Base-by-base conservation (phyloP, 1,284 basidiomycete species). In the Flammula alnicola region DNA sequence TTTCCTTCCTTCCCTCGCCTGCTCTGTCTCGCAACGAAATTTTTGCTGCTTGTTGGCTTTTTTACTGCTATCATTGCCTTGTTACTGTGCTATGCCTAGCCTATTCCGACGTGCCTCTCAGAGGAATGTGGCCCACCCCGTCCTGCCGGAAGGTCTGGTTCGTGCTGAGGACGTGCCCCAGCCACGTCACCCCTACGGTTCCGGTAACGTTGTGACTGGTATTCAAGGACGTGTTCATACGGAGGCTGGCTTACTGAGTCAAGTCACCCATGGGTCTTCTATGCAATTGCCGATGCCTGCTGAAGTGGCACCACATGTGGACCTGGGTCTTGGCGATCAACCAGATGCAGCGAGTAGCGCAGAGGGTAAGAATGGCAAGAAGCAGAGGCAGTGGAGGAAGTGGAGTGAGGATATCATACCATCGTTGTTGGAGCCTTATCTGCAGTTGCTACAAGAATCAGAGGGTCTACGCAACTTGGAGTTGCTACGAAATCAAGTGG, bases 341-440 rank as follows among this genome's bases (percentile, higher is more conserved):
- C 3, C 5, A 5, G 20, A 11, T 16, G 20, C 14, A 14, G 26
- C 14, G 7, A 11, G 23, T 29, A 25, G n/a, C 12, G 29, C 26
- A 16, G 27, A 16, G 10, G n/a, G 32, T 3, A 20, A 26, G 31
- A 16, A 19, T 9, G 19, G 17, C n/a, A 54, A 51, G 33, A 51
- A 51, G n/a, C 9, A 51, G 25, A 23, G 31, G 11, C 52, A 51
- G 25, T 47, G 38, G 40, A 4, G 6, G 7, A 29, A 30, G 19
- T 51, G 52, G 52, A 44, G 32, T 32, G 17, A 38, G 19, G 44
- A 39, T 20, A 38, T 47, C 1, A 50, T 54, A n/a, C 52, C 52
- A 10, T 17, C 17, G 2, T 25, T 54, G 20, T n/a, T 54, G 4
- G 20, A 32, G 12, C 49, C 49, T 0, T 54, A 51, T 16, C 8